A percentile compares a stretch with the other conserved stretches of the same genome.
Conservation (phyloP, 2,329 filamentous ascomycete genomes). For the Colletotrichum neosansevieriae region DNA sequence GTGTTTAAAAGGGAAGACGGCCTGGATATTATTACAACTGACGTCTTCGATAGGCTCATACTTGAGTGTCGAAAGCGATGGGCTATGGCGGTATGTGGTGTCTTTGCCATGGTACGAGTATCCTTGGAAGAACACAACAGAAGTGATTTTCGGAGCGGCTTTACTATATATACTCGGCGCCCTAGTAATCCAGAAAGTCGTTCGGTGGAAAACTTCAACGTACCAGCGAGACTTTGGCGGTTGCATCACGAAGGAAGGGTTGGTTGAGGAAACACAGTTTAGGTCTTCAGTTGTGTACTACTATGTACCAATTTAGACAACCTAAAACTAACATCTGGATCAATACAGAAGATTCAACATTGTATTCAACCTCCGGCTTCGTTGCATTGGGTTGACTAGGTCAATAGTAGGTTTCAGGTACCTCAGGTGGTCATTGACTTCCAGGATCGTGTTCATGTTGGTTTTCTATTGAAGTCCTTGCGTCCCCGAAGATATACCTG, state of each 20-base stretch:
- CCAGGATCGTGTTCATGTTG: too few relatives aligned
- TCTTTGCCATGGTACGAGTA: background rate
- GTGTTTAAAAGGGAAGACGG: too few relatives aligned
- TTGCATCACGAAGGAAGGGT: background rate
- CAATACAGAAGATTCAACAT: too few relatives aligned
- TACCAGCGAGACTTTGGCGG: slow-evolving; percentile 1
- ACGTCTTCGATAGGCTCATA: background rate
- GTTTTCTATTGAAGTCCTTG: too few relatives aligned
- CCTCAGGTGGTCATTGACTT: too few relatives aligned
- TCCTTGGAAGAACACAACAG: background rate
- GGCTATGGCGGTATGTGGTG: background rate
- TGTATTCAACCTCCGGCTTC: too few relatives aligned
- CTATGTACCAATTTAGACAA: background rate
- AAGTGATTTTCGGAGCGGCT: background rate
- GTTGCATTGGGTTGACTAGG: too few relatives aligned
- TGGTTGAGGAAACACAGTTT: background rate
- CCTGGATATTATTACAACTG: too few relatives aligned
- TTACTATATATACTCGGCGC: background rate
- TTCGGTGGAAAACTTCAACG: background rate
- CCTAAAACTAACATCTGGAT: background rate
- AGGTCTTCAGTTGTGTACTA: background rate
- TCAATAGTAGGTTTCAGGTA: too few relatives aligned
- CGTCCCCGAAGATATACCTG: too few relatives aligned
- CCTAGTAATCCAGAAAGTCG: background rate
- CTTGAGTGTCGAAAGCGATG: background rate